Evolutionary conservation across 106 monocot genomes (phyloP).

Genomic region (Allium fistulosum): DNA sequence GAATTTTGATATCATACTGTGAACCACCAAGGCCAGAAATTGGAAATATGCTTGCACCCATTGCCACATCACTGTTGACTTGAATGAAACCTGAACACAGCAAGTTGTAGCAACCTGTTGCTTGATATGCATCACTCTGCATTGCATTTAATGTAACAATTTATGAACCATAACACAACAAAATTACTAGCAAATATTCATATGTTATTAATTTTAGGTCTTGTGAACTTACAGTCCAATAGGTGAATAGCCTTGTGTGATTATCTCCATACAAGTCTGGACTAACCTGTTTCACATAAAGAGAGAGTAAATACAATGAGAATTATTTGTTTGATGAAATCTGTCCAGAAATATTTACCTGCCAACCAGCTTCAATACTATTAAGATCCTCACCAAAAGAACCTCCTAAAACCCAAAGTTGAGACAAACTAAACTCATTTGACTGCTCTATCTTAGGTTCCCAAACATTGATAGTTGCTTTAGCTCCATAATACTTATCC

Average conservation of each 20-base stretch:
- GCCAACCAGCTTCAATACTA: slow-evolving; percentile 81
- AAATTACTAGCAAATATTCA: too few relatives aligned
- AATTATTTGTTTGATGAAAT: not conserved
- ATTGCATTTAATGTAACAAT: not conserved
- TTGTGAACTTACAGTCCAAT: slow-evolving; percentile 61
- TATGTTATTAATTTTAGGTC: too few relatives aligned
- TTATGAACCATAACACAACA: too few relatives aligned
- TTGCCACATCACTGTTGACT: slow-evolving; percentile 63
- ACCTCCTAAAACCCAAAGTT: slow-evolving; percentile 58
- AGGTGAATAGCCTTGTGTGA: slow-evolving; percentile 61
- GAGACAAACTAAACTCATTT: slow-evolving; percentile 77
- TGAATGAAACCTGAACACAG: slow-evolving; percentile 78
- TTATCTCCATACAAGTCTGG: slow-evolving; percentile 78
- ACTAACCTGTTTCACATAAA: slow-evolving; percentile 35
- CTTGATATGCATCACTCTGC: slow-evolving; percentile 82
- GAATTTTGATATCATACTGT: slow-evolving; percentile 69
- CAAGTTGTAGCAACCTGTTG: slow-evolving; percentile 76
- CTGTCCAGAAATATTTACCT: slow-evolving; percentile 15
- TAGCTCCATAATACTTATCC: slow-evolving; percentile 55
- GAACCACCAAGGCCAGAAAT: slow-evolving; percentile 47
- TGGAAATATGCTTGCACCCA: slow-evolving; percentile 77
- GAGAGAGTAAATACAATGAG: not conserved
- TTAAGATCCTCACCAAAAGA: slow-evolving; percentile 70
- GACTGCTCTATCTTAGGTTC: slow-evolving; percentile 49
- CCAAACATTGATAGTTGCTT: slow-evolving; percentile 68